Evolutionary conservation across 2,329 filamentous ascomycete genomes (phyloP).

Genomic region (Didymella sp.): DNA sequence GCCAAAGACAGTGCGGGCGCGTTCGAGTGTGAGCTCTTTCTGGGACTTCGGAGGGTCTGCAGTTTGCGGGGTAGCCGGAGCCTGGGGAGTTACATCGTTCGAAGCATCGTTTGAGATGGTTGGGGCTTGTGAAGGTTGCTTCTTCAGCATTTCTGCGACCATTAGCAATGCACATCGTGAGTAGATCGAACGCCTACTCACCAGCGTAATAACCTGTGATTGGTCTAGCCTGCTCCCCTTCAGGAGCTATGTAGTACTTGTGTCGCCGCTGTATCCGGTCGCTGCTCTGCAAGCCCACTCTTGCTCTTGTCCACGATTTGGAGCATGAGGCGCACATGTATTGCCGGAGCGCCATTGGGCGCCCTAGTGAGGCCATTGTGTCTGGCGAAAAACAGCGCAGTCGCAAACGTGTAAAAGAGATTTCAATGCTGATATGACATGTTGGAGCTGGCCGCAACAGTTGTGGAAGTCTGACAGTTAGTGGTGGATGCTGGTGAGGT

Average conservation of each 20-base stretch:
- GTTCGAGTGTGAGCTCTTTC: constrained; percentile 62
- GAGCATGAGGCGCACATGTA: constrained; percentile 37
- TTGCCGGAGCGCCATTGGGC: constrained; percentile 31
- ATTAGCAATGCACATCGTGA: constrained; percentile 15
- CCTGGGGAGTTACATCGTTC: constrained; percentile 39
- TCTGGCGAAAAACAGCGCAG: neutral
- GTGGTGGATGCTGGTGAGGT: constrained; percentile 33
- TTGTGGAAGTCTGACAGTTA: constrained; percentile 14
- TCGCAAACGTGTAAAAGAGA: neutral
- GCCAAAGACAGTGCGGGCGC: constrained; percentile 79
- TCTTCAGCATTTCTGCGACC: constrained; percentile 49
- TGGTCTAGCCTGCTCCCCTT: constrained; percentile 49
- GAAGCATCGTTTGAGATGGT: constrained; percentile 42
- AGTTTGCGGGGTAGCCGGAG: constrained; percentile 35
- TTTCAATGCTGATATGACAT: constrained; percentile 12
- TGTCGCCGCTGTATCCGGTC: constrained; percentile 46
- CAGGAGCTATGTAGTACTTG: constrained; percentile 46
- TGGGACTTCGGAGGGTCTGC: constrained; percentile 54
- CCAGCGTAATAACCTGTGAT: constrained; percentile 50
- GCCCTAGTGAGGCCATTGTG: constrained; percentile 5
- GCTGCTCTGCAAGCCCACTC: constrained; percentile 42
- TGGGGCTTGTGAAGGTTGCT: constrained; percentile 36
- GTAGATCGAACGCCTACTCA: constrained; percentile 12
- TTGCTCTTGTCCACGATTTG: constrained; percentile 25
- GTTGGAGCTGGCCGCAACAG: neutral